Evolutionary conservation across 805 yeast species (phyloP), one percentile per base, ranked within the genome.

Genomic region (Yamadazyma paraphyllophila): DNA sequence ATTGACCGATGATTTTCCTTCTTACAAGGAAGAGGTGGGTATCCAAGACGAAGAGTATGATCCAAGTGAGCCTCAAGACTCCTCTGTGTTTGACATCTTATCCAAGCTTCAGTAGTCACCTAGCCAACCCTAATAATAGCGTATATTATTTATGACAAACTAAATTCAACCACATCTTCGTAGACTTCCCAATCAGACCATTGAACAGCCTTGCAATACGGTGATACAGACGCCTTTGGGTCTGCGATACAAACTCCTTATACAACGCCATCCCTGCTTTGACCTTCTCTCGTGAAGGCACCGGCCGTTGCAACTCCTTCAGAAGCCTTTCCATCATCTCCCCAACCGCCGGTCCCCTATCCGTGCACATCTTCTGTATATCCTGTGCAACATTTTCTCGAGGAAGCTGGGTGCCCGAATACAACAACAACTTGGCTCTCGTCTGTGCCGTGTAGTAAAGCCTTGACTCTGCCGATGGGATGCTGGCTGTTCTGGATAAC

Each of bases 381-480:
- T 15, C 15, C 13, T 25, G 39, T 5, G 49, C 36, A 13, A 55
- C 39, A 6, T 48, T 39, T 12, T 44, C 45, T 3, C 41, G 16
- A 5, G 43, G 41, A 9, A 32, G 20, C 4, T 45, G 27, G 2
- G 59, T 41, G 4, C 70, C 67, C 2, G 64, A 43, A 46, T 78
- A 78, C 7, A 77, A 54, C 35, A 78, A 52, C 16, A 69, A 61
- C 29, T 68, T 72, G 0, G 91, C 86, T 49, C 92, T 69, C 0
- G 91, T 84, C 57, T 77, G 64, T 1, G 82, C 91, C 2, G 85
- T 90, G 57, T 83, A 85, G 13, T 78, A 63, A 10, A 79, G 58
- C 39, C 81, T 67, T 12, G 69, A 65, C 12, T 69, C 38, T 4
- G 50, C 31, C 7, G 46, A 25, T 9, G 48, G 45, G 14, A 40